These are phyloP conservation scores for Coriolopsis trogii DNA, from an alignment of 1,284 basidiomycete genomes.

Conservation along the genomic window DNA sequence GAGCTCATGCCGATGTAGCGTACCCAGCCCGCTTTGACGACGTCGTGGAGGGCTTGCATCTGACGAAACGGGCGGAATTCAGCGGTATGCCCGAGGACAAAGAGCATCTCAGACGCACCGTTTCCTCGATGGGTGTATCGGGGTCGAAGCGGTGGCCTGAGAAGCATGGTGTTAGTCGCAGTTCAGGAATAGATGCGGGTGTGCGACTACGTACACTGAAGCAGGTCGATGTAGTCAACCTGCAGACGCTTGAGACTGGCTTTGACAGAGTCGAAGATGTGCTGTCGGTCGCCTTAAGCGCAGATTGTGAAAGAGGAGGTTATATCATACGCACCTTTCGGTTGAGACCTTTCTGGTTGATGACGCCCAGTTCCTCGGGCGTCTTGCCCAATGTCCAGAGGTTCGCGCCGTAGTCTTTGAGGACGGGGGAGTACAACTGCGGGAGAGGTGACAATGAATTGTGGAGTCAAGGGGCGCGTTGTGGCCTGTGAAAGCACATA, in stretches of 20 bases:
- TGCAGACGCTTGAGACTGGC: constrained; percentile 65
- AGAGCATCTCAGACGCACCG: constrained; percentile 16
- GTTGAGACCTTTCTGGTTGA: constrained; percentile 39
- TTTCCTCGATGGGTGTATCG: constrained; percentile 34
- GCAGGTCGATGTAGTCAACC: constrained; percentile 71
- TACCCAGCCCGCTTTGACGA: constrained; percentile 38
- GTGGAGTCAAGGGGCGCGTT: constrained; percentile 3
- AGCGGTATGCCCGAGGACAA: neutral
- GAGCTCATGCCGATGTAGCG: constrained; percentile 46
- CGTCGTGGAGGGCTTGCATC: constrained; percentile 41
- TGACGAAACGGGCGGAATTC: neutral
- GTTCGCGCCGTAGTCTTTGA: constrained; percentile 37
- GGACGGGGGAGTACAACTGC: neutral
- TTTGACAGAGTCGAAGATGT: constrained; percentile 77
- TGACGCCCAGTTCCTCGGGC: constrained; percentile 27
- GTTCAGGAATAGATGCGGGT: neutral
- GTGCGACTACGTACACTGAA: constrained; percentile 49
- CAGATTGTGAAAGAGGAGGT: neutral
- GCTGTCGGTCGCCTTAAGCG: constrained; percentile 34
- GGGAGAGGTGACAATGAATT: neutral
- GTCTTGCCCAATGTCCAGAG: constrained; percentile 2
- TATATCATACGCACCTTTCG: constrained; percentile 34
- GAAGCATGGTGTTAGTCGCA: constrained; percentile 29
- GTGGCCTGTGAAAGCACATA: constrained; percentile 33
- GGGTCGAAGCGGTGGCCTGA: constrained; percentile 36